Percentiles rank a stretch among this genome's conserved stretches.
phyloP scores from a whole-genome alignment of 257 asterid genomes.

The Nicotiana noctiflora region DNA sequence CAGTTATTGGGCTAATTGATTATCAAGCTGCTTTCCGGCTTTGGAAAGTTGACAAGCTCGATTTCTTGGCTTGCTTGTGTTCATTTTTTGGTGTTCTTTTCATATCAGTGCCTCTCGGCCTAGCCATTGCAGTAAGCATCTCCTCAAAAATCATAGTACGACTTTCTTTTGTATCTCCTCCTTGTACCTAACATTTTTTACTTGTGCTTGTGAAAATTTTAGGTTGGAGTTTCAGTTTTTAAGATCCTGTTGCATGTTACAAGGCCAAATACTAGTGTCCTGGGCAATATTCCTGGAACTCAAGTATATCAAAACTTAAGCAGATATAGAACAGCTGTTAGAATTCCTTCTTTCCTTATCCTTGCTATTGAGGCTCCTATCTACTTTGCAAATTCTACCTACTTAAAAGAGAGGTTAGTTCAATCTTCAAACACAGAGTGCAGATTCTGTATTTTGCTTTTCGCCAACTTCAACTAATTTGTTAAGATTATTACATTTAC shows the following conservation, averaged over 20 bases:
- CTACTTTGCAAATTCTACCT: constrained; percentile 82
- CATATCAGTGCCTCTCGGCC: constrained; percentile 94
- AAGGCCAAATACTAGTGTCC: constrained; percentile 65
- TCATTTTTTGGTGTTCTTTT: constrained; percentile 90
- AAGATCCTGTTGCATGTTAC: constrained; percentile 85
- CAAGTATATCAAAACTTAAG: constrained; percentile 60
- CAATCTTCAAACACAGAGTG: not conserved
- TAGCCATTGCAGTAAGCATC: constrained; percentile 75
- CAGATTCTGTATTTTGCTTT: not conserved
- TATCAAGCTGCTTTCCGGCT: constrained; percentile 59
- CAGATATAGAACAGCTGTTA: constrained; percentile 57
- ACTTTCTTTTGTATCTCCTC: not conserved
- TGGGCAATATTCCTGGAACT: constrained; percentile 84
- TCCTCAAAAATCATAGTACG: not conserved
- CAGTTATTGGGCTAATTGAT: constrained; percentile 83
- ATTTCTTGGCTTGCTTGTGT: constrained; percentile 73
- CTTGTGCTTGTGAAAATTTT: not conserved
- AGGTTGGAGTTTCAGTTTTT: constrained; percentile 94
- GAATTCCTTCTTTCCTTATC: constrained; percentile 68
- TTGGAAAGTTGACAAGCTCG: constrained; percentile 95
- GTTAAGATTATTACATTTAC: not conserved
- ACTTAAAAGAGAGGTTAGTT: constrained; percentile 75
- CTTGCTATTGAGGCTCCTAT: constrained; percentile 77
- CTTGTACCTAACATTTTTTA: not conserved
- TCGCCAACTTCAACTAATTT: not conserved